Percentiles rank a stretch among this genome's conserved stretches.
Evolutionary conservation across 176 grass and related monocot species (phyloP).

Genomic region (Musa beccarii): DNA sequence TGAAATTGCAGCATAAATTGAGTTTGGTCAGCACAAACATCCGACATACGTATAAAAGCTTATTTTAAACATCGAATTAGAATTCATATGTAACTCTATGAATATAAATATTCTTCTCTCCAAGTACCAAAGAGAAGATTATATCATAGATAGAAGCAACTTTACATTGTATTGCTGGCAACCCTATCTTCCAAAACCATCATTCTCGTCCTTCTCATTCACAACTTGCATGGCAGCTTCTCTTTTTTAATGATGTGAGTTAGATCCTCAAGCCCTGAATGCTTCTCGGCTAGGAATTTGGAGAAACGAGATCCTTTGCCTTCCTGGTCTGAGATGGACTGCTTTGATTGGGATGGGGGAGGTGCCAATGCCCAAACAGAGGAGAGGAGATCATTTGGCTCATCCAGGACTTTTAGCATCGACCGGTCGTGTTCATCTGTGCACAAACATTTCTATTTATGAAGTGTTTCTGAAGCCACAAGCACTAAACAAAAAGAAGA

Average conservation of each 20-base stretch:
- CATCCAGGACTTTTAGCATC: constrained; percentile 50
- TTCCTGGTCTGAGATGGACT: constrained; percentile 8
- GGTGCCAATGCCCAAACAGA: constrained; percentile 67
- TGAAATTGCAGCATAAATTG: no score
- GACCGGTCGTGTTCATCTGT: constrained; percentile 37
- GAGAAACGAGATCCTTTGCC: constrained; percentile 43
- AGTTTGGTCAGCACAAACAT: no score
- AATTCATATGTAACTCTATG: no score
- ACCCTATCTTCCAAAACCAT: no score
- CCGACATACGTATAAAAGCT: no score
- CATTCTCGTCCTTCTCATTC: not conserved
- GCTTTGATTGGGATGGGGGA: constrained; percentile 23
- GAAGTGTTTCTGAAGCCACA: constrained; percentile 5
- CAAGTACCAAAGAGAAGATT: no score
- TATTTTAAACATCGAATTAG: no score
- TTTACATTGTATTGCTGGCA: no score
- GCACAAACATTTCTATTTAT: constrained; percentile 5
- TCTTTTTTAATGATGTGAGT: constrained; percentile 30
- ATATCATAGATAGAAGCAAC: no score
- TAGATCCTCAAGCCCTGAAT: constrained; percentile 34
- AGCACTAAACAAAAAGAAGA: not conserved
- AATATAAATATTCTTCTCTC: no score
- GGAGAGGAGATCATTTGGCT: constrained; percentile 62
- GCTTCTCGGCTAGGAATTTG: constrained; percentile 61
- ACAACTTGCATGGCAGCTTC: constrained; percentile 69